Percentiles rank a stretch among this genome's conserved stretches.
Conservation (phyloP, 2,329 filamentous ascomycete species). For the Coniochaeta sp. region DNA sequence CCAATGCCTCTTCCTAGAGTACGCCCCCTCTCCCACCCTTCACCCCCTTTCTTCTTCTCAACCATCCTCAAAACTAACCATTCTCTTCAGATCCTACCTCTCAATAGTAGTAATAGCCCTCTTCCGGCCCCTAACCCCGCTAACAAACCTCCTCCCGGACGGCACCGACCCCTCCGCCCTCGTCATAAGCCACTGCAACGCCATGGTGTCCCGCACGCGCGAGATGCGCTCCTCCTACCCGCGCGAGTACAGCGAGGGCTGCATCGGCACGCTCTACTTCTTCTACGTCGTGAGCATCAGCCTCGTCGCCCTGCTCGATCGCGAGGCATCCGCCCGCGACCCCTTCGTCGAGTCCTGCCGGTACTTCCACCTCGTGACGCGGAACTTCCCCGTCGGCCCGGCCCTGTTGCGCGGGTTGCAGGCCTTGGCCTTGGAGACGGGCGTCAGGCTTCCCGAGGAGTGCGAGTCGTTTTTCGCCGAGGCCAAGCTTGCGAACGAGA, state of each 20-base stretch:
- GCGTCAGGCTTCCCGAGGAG: neutral
- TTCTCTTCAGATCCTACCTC: neutral
- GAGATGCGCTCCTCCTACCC: neutral
- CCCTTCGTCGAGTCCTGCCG: neutral
- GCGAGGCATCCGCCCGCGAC: neutral
- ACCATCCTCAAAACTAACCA: neutral
- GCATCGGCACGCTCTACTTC: slow-evolving; percentile 1
- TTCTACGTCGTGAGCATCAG: slow-evolving; percentile 4
- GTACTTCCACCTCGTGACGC: slow-evolving; percentile 1
- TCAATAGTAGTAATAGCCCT: neutral
- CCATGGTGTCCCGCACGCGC: neutral
- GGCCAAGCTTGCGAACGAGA: neutral
- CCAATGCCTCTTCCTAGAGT: slow-evolving; percentile 1
- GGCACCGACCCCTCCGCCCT: neutral
- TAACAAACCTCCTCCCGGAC: neutral
- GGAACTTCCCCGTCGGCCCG: neutral
- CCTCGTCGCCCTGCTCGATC: slow-evolving; percentile 3
- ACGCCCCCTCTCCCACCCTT: neutral
- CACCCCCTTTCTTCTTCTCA: neutral
- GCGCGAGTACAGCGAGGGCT: neutral
- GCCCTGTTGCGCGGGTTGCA: slow-evolving; percentile 1
- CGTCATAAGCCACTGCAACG: neutral
- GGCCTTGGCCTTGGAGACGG: neutral
- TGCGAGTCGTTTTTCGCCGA: neutral
- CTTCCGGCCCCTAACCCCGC: neutral